These are phyloP conservation scores for Pythium vanterpoolii DNA, from an alignment of 352 stramenopile genomes.

Conservation along the genomic window DNA sequence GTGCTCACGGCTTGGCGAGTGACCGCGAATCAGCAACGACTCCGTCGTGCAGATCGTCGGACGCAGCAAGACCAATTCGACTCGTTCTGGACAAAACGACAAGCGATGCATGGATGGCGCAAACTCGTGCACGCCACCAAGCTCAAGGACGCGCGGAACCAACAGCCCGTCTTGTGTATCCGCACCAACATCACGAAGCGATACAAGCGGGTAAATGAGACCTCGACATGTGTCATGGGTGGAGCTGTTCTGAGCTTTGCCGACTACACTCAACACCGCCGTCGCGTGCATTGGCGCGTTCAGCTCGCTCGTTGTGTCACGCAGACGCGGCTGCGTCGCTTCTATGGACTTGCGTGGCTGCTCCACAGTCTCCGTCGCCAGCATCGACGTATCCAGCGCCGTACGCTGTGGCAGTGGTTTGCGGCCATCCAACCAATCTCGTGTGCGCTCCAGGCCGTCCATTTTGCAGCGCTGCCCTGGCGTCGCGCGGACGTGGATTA, in stretches of 20 bases:
- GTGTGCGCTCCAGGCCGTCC: slow-evolving; percentile 19
- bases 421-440: slow-evolving; percentile 27
- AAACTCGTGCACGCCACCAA: background rate
- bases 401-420: slow-evolving; percentile 53
- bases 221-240: background rate
- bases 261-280: slow-evolving; percentile 6
- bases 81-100: background rate
- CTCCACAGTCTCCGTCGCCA: slow-evolving; percentile 26
- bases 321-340: slow-evolving; percentile 3
- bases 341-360: slow-evolving; percentile 20
- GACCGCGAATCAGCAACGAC: background rate
- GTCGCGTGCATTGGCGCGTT: slow-evolving; percentile 9
- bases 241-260: background rate
- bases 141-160: background rate
- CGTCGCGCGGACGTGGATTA: slow-evolving; percentile 6
- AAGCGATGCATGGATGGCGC: background rate
- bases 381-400: slow-evolving; percentile 22
- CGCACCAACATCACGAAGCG: background rate
- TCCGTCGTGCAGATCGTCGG: background rate
- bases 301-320: background rate
- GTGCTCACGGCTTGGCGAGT: slow-evolving; percentile 13
- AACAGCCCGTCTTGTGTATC: slow-evolving; percentile 8
- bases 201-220: background rate
- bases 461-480: slow-evolving; percentile 27
- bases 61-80: background rate